Conservation (phyloP, 2,329 filamentous ascomycete species). For the Phialophora macrospora region DNA sequence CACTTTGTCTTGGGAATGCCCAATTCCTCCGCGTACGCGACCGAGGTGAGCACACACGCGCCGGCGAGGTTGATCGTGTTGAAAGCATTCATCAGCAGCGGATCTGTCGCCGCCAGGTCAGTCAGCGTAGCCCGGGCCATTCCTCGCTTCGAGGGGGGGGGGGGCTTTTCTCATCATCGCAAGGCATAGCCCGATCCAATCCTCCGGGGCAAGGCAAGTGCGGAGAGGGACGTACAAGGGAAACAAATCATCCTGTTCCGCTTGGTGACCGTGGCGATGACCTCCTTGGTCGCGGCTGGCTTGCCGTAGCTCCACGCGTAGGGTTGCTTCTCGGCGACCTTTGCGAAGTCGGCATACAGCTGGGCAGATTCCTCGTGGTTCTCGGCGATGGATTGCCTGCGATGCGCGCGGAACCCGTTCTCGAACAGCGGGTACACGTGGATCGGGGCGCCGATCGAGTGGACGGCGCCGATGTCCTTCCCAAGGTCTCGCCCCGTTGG, state of each 20-base stretch:
- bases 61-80: conserved; percentile 69
- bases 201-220: too few relatives aligned
- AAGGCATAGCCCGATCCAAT: neutral
- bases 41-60: conserved; percentile 65
- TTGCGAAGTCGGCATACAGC: conserved; percentile 66
- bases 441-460: conserved; percentile 66
- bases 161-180: too few relatives aligned
- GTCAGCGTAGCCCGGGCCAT: neutral
- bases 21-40: conserved; percentile 59
- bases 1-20: conserved; percentile 61
- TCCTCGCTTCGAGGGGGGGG: too few relatives aligned
- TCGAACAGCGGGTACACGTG: conserved; percentile 72
- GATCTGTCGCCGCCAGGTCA: conserved; percentile 56
- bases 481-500: conserved; percentile 55
- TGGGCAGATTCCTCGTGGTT: conserved; percentile 65
- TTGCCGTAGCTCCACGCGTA: conserved; percentile 64
- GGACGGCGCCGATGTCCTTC: conserved; percentile 59
- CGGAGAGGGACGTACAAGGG: conserved; percentile 60
- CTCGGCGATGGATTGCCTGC: conserved; percentile 58
- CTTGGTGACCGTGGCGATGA: conserved; percentile 60
- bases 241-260: conserved; percentile 71
- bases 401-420: conserved; percentile 64
- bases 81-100: conserved; percentile 72
- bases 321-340: conserved; percentile 59
- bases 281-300: conserved; percentile 51